These are phyloP conservation scores for Phlegmacium glaucopus DNA, from an alignment of 768 basidiomycete species.

Conservation along the genomic window DNA sequence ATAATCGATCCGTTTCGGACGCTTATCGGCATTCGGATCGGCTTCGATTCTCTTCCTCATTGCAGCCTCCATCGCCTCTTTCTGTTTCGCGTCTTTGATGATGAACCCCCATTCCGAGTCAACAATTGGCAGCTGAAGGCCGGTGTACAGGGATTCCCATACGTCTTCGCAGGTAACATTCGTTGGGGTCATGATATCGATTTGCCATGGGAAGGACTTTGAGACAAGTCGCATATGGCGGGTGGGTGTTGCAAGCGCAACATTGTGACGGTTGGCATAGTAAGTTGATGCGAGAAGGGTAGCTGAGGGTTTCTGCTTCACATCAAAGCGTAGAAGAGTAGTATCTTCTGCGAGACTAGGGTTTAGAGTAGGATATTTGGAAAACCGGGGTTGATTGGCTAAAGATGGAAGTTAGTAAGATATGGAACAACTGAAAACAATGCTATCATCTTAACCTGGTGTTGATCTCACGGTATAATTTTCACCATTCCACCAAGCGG, in stretches of 20 bases:
- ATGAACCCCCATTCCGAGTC: conserved; percentile 71
- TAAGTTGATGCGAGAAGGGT: conserved; percentile 42
- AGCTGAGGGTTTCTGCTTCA: conserved; percentile 38
- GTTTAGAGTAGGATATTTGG: conserved; percentile 49
- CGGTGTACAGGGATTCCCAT: conserved; percentile 49
- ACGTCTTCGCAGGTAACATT: conserved; percentile 50
- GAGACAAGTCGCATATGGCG: conserved; percentile 52
- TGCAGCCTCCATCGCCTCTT: conserved; percentile 45
- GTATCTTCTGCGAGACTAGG: conserved; percentile 51
- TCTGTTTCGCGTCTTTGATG: conserved; percentile 37
- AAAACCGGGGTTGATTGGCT: conserved; percentile 15
- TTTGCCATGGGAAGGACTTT: conserved; percentile 62
- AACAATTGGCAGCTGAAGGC: conserved; percentile 49
- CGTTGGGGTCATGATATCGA: conserved; percentile 44
- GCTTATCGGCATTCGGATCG: conserved; percentile 30
- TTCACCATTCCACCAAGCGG: not conserved
- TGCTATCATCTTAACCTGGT: not conserved
- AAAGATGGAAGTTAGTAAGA: not conserved
- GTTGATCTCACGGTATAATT: not conserved
- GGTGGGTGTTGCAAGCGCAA: conserved; percentile 35
- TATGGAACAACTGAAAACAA: not conserved
- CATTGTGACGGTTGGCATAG: conserved; percentile 31
- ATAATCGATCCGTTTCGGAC: conserved; percentile 59
- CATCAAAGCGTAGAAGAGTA: conserved; percentile 47
- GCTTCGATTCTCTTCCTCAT: conserved; percentile 44